These are phyloP conservation scores for Leptomonas pyrrhocoris DNA, from an alignment of 208 protist genomes.

Conservation along the genomic window DNA sequence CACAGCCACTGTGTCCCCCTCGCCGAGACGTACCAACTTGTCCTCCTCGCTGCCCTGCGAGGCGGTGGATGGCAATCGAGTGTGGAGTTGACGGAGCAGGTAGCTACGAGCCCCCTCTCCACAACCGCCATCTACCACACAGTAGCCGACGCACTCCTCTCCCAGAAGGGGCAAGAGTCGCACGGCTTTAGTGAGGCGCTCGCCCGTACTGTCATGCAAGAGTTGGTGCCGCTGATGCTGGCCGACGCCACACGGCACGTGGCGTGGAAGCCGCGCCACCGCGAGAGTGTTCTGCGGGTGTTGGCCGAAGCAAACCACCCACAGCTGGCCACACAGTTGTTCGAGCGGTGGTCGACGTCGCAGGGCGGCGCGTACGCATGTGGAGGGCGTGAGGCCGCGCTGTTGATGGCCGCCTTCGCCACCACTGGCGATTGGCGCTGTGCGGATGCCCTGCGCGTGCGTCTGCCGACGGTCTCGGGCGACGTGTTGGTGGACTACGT, in stretches of 20 bases:
- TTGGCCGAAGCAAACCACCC: slow-evolving; percentile 7
- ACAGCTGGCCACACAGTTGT: slow-evolving; percentile 13
- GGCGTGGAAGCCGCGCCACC: slow-evolving; percentile 27
- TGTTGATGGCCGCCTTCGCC: slow-evolving; percentile 29
- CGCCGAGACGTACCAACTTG: slow-evolving; percentile 62
- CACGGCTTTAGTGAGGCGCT: background rate
- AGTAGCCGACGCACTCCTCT: slow-evolving; percentile 51
- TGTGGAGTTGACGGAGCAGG: slow-evolving; percentile 47
- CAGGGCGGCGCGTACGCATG: slow-evolving; percentile 1
- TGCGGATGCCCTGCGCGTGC: slow-evolving; percentile 23
- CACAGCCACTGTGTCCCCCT: slow-evolving; percentile 62
- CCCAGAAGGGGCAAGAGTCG: slow-evolving; percentile 4
- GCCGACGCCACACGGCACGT: slow-evolving; percentile 27
- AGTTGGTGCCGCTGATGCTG: slow-evolving; percentile 38
- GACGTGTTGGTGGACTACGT: slow-evolving; percentile 23
- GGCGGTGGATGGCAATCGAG: slow-evolving; percentile 46
- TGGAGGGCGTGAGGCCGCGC: slow-evolving; percentile 11
- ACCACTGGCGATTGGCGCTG: slow-evolving; percentile 28
- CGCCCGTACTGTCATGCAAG: slow-evolving; percentile 5
- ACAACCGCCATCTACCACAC: slow-evolving; percentile 58
- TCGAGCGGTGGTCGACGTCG: slow-evolving; percentile 14
- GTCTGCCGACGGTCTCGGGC: background rate
- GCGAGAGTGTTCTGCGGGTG: slow-evolving; percentile 20
- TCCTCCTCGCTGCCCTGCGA: slow-evolving; percentile 43
- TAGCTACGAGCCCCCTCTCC: slow-evolving; percentile 65